Evolutionary conservation across 768 basidiomycete genomes (phyloP).

Genomic region (Phanerochaete carnosa): DNA sequence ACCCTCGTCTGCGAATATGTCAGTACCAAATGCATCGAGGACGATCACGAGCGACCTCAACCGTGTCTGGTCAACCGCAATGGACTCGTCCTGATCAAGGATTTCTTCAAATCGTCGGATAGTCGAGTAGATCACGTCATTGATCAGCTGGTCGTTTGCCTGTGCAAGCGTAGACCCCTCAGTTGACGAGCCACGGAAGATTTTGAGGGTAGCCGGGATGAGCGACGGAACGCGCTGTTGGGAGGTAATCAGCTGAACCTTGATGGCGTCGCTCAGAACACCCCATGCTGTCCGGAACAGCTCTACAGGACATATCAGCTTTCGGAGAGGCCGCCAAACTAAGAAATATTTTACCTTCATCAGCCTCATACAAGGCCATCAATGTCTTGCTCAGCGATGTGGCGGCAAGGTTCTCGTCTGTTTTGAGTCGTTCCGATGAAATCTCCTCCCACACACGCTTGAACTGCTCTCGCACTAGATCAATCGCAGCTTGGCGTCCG

Average conservation of each 20-base stretch:
- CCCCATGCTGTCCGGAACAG: constrained; percentile 52
- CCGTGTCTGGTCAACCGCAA: constrained; percentile 14
- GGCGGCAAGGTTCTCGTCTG: constrained; percentile 42
- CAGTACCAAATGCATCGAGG: constrained; percentile 48
- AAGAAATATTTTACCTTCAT: constrained; percentile 22
- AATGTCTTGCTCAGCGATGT: constrained; percentile 43
- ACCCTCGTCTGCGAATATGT: constrained; percentile 42
- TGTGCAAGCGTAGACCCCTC: constrained; percentile 7
- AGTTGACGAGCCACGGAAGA: constrained; percentile 38
- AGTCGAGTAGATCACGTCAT: constrained; percentile 32
- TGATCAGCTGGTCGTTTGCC: constrained; percentile 28
- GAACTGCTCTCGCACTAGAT: constrained; percentile 45
- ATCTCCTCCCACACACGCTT: constrained; percentile 48
- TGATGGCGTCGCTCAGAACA: constrained; percentile 32
- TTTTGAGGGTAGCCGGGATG: constrained; percentile 44
- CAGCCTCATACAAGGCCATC: constrained; percentile 18
- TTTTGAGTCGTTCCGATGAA: constrained; percentile 39
- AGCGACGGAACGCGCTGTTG: constrained; percentile 27
- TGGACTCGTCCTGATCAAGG: constrained; percentile 18
- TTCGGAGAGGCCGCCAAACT: background rate
- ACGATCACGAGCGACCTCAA: constrained; percentile 37
- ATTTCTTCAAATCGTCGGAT: constrained; percentile 30
- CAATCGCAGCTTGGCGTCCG: constrained; percentile 7
- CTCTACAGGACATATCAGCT: constrained; percentile 23
- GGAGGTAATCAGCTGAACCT: constrained; percentile 3